A percentile compares a stretch with the other conserved stretches of the same genome.
phyloP scores from a whole-genome alignment of 176 grass and related monocot species.

The Alopecurus myosuroides region DNA sequence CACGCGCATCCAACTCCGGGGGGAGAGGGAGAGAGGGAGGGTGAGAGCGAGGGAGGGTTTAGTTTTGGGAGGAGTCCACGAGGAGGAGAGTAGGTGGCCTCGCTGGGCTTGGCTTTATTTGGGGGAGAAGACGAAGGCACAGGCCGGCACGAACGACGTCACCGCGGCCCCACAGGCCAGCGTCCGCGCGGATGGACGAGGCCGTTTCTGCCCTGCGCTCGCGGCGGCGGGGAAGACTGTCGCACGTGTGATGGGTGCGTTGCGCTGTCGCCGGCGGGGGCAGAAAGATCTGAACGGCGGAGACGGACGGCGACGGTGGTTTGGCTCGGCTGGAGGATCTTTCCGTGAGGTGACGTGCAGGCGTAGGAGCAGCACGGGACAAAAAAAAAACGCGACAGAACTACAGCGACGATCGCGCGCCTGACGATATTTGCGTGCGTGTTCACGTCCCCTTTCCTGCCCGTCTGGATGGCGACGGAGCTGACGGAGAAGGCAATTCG shows the following conservation, averaged over 20 bases:
- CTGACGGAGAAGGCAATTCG: neutral
- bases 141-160: neutral
- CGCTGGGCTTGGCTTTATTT: constrained; percentile 39
- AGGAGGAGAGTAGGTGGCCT: constrained; percentile 18
- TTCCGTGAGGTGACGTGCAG: neutral
- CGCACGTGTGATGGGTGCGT: neutral
- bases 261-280: constrained; percentile 14
- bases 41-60: neutral
- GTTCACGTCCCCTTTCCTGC: too few species aligned
- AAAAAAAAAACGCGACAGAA: neutral
- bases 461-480: constrained; percentile 24
- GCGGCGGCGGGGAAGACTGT: constrained; percentile 1
- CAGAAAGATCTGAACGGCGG: constrained; percentile 28
- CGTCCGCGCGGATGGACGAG: neutral
- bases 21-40: neutral
- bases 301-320: constrained; percentile 10
- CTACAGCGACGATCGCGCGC: neutral
- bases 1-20: neutral
- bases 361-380: neutral
- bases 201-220: neutral
- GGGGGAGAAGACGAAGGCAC: constrained; percentile 2
- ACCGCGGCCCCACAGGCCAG: neutral
- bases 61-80: constrained; percentile 31
- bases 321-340: too few species aligned
- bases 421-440: constrained; percentile 4